Conservation (phyloP, 371 early-diverging fungal species). For the Mortierella sp. region DNA sequence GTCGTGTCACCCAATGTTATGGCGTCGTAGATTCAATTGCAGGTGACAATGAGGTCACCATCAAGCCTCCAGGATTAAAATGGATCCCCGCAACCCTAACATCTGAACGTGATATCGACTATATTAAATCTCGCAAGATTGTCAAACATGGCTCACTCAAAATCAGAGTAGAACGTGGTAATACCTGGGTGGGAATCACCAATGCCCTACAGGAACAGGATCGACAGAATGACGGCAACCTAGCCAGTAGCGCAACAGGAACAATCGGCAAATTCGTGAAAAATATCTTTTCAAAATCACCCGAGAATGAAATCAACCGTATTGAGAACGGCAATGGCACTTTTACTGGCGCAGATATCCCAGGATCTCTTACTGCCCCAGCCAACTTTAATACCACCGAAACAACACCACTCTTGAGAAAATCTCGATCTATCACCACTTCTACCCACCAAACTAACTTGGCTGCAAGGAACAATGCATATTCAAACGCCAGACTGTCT, state of each 20-base stretch:
- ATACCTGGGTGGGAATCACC: constrained; percentile 51
- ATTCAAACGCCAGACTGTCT: constrained; percentile 18
- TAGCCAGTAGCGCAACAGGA: constrained; percentile 45
- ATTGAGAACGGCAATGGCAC: constrained; percentile 25
- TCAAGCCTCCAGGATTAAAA: constrained; percentile 58
- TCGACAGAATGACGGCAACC: constrained; percentile 11
- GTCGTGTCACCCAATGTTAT: constrained; percentile 50
- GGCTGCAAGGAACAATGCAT: constrained; percentile 3
- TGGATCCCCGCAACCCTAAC: constrained; percentile 52
- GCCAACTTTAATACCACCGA: constrained; percentile 36
- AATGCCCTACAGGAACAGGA: constrained; percentile 41
- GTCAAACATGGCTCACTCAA: constrained; percentile 55
- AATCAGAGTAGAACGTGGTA: constrained; percentile 58
- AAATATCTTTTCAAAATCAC: constrained; percentile 42
- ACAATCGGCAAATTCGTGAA: constrained; percentile 48
- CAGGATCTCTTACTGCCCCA: constrained; percentile 40
- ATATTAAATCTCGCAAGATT: constrained; percentile 54
- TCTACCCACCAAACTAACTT: constrained; percentile 13
- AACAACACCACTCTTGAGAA: constrained; percentile 36
- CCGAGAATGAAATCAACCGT: neutral
- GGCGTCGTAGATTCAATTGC: constrained; percentile 45
- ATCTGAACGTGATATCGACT: constrained; percentile 47
- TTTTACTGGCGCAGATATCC: constrained; percentile 39
- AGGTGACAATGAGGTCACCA: constrained; percentile 30
- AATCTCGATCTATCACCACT: constrained; percentile 19